A percentile compares a stretch with the other conserved stretches of the same genome.
Conservation (phyloP, 169 alveolate genomes). For the Eimeria sp. region DNA sequence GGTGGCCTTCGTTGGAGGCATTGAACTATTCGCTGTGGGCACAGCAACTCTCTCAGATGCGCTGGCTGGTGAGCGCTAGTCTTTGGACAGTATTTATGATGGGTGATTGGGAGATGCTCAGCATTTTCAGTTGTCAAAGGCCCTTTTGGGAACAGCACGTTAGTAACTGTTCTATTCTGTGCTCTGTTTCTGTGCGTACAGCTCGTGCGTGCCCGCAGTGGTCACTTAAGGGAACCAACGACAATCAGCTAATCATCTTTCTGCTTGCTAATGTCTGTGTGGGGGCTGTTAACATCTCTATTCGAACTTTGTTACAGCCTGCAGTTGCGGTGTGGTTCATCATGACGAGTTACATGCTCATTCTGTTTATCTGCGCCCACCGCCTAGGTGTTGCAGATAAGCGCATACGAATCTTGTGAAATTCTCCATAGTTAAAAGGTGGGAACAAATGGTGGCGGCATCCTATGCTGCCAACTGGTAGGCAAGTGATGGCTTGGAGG, state of each 20-base stretch:
- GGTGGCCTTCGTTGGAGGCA: slow-evolving; percentile 75
- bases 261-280: slow-evolving; percentile 51
- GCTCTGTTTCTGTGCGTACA: slow-evolving; percentile 34
- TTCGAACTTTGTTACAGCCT: slow-evolving; percentile 60
- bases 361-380: slow-evolving; percentile 35
- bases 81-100: background rate
- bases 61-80: slow-evolving; percentile 29
- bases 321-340: slow-evolving; percentile 40
- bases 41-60: slow-evolving; percentile 26
- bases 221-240: slow-evolving; percentile 60
- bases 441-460: background rate
- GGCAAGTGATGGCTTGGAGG: background rate
- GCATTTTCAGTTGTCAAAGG: background rate
- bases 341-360: slow-evolving; percentile 39
- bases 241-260: slow-evolving; percentile 59
- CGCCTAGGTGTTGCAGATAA: background rate
- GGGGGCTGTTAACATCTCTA: slow-evolving; percentile 48
- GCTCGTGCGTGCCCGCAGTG: slow-evolving; percentile 56
- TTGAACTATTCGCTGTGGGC: slow-evolving; percentile 64
- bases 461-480: background rate
- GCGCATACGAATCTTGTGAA: slow-evolving; percentile 44
- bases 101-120: background rate
- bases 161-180: background rate
- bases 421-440: background rate
- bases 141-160: background rate